phyloP scores from a whole-genome alignment of 1,139 yeast genomes.

The Geotrichum restrictum region DNA sequence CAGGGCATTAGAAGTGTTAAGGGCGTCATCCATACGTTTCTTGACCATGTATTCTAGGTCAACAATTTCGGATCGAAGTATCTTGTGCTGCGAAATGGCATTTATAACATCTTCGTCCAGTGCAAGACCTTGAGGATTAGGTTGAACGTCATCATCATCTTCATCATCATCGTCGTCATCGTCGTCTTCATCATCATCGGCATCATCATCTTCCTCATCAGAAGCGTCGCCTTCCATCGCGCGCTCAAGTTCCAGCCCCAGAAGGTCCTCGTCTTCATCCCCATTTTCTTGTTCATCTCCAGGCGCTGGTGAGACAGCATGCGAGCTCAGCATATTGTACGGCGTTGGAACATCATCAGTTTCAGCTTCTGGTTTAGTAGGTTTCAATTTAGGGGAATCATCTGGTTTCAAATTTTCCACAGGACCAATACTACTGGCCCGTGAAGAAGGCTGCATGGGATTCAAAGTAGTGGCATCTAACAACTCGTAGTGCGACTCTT shows the following conservation, averaged over 20 bases:
- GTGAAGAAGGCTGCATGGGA: slow-evolving; percentile 17
- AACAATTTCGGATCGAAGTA: slow-evolving; percentile 76
- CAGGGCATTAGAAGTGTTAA: slow-evolving; percentile 79
- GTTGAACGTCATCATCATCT: slow-evolving; percentile 54
- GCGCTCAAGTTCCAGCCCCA: slow-evolving; percentile 28
- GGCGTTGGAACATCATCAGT: slow-evolving; percentile 32
- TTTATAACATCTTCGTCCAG: slow-evolving; percentile 42
- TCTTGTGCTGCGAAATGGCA: slow-evolving; percentile 63
- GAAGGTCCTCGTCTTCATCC: slow-evolving; percentile 31
- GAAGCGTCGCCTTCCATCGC: slow-evolving; percentile 28
- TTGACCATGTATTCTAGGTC: slow-evolving; percentile 79
- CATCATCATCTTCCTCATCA: slow-evolving; percentile 28
- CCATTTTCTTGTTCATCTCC: slow-evolving; percentile 27
- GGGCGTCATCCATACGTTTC: slow-evolving; percentile 68
- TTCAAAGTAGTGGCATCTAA: slow-evolving; percentile 48
- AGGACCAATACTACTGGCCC: slow-evolving; percentile 18
- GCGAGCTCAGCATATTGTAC: slow-evolving; percentile 33
- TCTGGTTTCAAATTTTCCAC: slow-evolving; percentile 2
- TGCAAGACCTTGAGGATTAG: slow-evolving; percentile 49
- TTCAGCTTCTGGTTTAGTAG: slow-evolving; percentile 6
- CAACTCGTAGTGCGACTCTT: slow-evolving; percentile 73
- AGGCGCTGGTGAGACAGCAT: slow-evolving; percentile 25
- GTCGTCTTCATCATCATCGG: slow-evolving; percentile 29
- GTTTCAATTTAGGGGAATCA: slow-evolving; percentile 4
- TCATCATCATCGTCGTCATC: slow-evolving; percentile 51